These are phyloP conservation scores for Ottelia alismoides DNA, from an alignment of 106 monocot genomes.

Conservation along the genomic window DNA sequence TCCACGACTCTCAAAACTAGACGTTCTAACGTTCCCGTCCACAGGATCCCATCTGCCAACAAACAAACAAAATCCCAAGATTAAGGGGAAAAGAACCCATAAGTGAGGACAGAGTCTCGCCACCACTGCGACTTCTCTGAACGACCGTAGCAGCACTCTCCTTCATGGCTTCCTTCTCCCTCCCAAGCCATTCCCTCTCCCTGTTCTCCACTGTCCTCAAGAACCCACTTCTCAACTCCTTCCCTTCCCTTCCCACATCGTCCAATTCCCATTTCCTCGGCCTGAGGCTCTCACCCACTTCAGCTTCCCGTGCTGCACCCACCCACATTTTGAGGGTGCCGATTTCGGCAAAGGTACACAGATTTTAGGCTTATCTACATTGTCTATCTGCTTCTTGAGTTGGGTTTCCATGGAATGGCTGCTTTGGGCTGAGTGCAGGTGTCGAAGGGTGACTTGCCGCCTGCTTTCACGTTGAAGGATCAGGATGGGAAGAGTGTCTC, in stretches of 20 bases:
- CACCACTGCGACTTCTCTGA: too few relatives aligned
- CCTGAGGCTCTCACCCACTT: conserved; percentile 4
- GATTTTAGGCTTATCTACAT: too few relatives aligned
- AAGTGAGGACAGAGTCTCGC: too few relatives aligned
- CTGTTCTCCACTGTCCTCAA: conserved; percentile 14
- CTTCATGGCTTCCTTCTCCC: conserved; percentile 37
- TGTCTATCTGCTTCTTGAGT: not conserved
- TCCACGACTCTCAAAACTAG: too few relatives aligned
- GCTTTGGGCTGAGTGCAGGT: too few relatives aligned
- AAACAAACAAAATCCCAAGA: too few relatives aligned
- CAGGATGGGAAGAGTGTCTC: conserved; percentile 74
- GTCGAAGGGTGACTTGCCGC: conserved; percentile 48
- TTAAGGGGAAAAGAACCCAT: too few relatives aligned
- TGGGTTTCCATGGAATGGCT: not conserved
- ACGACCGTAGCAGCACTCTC: too few relatives aligned
- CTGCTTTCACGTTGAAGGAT: conserved; percentile 56
- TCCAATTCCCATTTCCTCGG: too few relatives aligned
- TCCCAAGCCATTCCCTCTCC: conserved; percentile 19
- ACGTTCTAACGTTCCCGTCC: too few relatives aligned
- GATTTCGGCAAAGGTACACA: conserved; percentile 49
- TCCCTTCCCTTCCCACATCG: too few relatives aligned
- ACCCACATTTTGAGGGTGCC: conserved; percentile 5
- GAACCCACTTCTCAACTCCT: conserved; percentile 18
- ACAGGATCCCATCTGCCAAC: too few relatives aligned
- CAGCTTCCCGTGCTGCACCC: not conserved